Base-by-base conservation (phyloP, 1,139 yeast species). In the Insectozyma bohioensis region DNA sequence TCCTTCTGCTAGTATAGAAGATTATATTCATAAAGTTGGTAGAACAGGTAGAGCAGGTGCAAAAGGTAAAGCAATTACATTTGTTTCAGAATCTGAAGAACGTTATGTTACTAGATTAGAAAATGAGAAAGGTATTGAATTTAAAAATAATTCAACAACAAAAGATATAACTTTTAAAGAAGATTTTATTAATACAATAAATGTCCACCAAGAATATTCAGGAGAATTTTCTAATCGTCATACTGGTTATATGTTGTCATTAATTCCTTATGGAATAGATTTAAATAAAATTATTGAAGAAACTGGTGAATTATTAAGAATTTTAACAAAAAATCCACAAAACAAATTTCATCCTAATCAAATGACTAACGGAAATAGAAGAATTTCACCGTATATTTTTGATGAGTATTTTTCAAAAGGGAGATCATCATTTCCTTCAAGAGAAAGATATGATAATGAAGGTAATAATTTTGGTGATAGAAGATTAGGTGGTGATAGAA, bases 11-110 rank as follows among this genome's bases (percentile, higher is more conserved):
- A 87, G 82, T 37, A 63, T 81, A 22, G 78, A 90, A 11, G 83
- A 85, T 43, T 90, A 90, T 55, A 78, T 90, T 33, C 98, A 92
- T 58, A 80, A 95, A 58, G 84, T 90, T 47, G 98, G 98, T 40
- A 82, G 98, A 72, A 90, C 97, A 14, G 97, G 95, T 30, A 79
- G 98, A 64, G 95, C 92, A 39, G 97, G 97, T 41, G 75, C 76
- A 44, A 66, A 71, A 22, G 98, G 98, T 46, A 64, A 66, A 24
- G 81, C 92, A 2, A 56, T 74, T 7, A 54, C 79, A 28, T 79
- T 76, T 48, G 47, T 73, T 27, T 58, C 78, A 13, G 52, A 63
- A 34, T 18, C 27, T 9, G 90, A 84, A 55, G 42, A 54, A 23
- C 67, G 67, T 13, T 82, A 73, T 52, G 57, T 71, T 31, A 53